Evolutionary conservation across 495 filamentous ascomycete species (phyloP).

Genomic region (Tuber aestivum): DNA sequence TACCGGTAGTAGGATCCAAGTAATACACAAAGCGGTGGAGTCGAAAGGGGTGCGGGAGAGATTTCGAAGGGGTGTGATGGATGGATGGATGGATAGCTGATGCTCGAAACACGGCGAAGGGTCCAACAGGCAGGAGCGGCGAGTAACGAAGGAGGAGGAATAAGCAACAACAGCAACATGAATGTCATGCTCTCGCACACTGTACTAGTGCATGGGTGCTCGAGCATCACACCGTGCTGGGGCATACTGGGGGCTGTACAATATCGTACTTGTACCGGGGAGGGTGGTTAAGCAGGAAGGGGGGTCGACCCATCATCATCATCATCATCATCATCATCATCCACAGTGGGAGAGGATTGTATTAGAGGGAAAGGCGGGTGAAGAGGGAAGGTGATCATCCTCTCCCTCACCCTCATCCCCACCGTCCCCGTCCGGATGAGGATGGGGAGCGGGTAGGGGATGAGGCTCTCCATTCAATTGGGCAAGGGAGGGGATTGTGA

Average conservation of each 20-base stretch:
- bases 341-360: slow-evolving; percentile 12
- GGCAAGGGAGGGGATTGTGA: not conserved
- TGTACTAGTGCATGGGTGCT: slow-evolving; percentile 6
- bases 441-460: not conserved
- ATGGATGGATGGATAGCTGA: slow-evolving; percentile 2
- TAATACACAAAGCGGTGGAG: slow-evolving; percentile 3
- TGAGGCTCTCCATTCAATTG: not conserved
- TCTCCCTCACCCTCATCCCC: not conserved
- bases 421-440: not conserved
- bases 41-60: not conserved
- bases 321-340: too few relatives aligned
- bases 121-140: slow-evolving; percentile 19
- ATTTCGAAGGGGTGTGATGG: not conserved
- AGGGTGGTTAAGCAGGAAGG: slow-evolving; percentile 7
- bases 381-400: slow-evolving; percentile 4
- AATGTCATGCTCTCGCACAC: slow-evolving; percentile 2
- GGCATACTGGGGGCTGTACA: not conserved
- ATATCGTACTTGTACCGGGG: too few relatives aligned
- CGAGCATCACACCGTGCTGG: not conserved
- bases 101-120: slow-evolving; percentile 16
- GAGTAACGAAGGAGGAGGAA: slow-evolving; percentile 15
- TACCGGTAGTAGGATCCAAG: not conserved
- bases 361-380: not conserved
- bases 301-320: too few relatives aligned
- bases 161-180: slow-evolving; percentile 3